phyloP scores from a whole-genome alignment of 208 protist genomes.

The Wallacemonas sp. region DNA sequence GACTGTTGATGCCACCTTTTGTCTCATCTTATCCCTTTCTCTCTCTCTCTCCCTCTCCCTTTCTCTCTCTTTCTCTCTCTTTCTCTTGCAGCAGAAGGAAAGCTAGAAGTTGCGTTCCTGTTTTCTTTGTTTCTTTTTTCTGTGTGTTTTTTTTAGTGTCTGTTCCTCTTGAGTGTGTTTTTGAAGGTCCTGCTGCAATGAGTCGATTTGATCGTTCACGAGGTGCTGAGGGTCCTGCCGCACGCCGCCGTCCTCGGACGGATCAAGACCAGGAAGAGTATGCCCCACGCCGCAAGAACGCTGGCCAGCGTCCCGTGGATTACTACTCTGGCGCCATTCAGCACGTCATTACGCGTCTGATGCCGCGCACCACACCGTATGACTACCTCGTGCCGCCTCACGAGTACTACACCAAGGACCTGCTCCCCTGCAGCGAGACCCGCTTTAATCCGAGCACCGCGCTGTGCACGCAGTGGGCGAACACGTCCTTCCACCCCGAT shows the following conservation, averaged over 20 bases:
- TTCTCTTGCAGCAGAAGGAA: not conserved
- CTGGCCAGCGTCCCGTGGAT: slow-evolving; percentile 80
- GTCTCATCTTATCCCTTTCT: not conserved
- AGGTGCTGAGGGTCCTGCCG: slow-evolving; percentile 14
- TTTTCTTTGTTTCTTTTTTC: slow-evolving; percentile 3
- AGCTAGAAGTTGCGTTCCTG: not conserved
- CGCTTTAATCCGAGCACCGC: slow-evolving; percentile 83
- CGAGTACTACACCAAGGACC: slow-evolving; percentile 85
- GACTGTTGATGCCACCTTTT: not conserved
- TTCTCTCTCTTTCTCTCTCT: not conserved
- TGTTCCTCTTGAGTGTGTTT: not conserved
- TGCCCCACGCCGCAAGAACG: slow-evolving; percentile 70
- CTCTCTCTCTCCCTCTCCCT: slow-evolving; percentile 7
- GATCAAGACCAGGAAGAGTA: slow-evolving; percentile 81
- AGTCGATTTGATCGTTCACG: slow-evolving; percentile 16
- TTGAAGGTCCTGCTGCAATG: too few species aligned
- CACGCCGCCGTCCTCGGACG: slow-evolving; percentile 39
- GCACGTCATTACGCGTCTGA: slow-evolving; percentile 75
- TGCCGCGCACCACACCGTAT: slow-evolving; percentile 61
- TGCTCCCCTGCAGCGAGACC: slow-evolving; percentile 65
- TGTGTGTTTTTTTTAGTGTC: slow-evolving; percentile 8
- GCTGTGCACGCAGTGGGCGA: slow-evolving; percentile 89
- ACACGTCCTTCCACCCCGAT: slow-evolving; percentile 87
- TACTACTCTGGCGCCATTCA: slow-evolving; percentile 83
- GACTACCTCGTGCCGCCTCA: slow-evolving; percentile 80